Percentiles rank a stretch among this genome's conserved stretches.
These are phyloP conservation scores for Carex littledalei DNA, from an alignment of 176 grass and related monocot genomes.

Conservation along the genomic window DNA sequence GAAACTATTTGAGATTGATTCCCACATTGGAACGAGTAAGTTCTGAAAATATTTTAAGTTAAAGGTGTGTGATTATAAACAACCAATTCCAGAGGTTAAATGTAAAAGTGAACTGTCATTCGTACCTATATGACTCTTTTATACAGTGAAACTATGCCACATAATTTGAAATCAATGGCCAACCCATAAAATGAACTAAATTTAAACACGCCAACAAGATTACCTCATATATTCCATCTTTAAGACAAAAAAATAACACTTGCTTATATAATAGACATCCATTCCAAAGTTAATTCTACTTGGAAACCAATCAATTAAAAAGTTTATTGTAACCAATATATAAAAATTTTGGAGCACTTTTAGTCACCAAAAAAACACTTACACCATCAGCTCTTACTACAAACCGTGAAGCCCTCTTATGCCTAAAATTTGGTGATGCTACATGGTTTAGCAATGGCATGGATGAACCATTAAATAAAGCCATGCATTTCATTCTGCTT, in stretches of 20 bases:
- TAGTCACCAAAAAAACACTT: conserved; percentile 36
- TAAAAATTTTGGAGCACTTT: not conserved
- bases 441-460: conserved; percentile 38
- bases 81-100: not conserved
- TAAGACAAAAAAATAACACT: not conserved
- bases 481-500: conserved; percentile 41
- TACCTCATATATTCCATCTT: not conserved
- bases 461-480: conserved; percentile 37
- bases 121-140: not conserved
- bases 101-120: not conserved
- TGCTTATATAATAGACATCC: not conserved
- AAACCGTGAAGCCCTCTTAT: conserved; percentile 53
- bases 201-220: not conserved
- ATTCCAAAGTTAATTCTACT: conserved; percentile 22
- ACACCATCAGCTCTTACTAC: conserved; percentile 84
- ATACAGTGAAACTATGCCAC: not conserved
- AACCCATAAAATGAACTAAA: not conserved
- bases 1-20: not conserved
- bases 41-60: not conserved
- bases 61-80: not conserved
- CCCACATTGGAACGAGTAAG: not conserved
- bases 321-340: not conserved
- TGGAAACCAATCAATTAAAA: not conserved
- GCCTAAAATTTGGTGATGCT: conserved; percentile 29
- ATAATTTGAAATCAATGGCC: not conserved